Evolutionary conservation across 2,329 filamentous ascomycete genomes (phyloP).

Genomic region (Colletotrichum lentis): DNA sequence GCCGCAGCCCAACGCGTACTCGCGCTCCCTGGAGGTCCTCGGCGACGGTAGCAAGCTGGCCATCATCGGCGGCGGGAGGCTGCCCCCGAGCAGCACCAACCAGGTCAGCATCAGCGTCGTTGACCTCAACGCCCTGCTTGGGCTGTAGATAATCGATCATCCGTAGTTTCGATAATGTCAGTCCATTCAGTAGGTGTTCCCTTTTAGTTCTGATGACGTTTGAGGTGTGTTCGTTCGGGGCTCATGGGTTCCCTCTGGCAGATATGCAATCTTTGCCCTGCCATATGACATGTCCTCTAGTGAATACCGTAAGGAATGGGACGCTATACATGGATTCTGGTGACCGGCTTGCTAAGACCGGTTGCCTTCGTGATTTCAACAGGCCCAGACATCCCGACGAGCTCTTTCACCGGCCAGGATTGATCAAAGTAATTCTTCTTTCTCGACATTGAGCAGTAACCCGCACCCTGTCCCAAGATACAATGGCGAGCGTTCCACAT

Average conservation of each 20-base stretch:
- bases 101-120: slow-evolving; percentile 51
- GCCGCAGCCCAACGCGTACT: slow-evolving; percentile 51
- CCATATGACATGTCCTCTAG: too few species aligned
- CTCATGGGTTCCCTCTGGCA: not conserved
- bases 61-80: slow-evolving; percentile 55
- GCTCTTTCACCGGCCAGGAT: not conserved
- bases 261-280: too few species aligned
- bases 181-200: not conserved
- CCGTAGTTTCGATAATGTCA: not conserved
- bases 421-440: too few species aligned
- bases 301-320: too few species aligned
- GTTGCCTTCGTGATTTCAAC: not conserved
- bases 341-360: not conserved
- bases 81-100: slow-evolving; percentile 58
- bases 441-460: too few species aligned
- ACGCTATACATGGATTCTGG: too few species aligned
- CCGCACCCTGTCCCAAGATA: too few species aligned
- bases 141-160: slow-evolving; percentile 3
- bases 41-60: slow-evolving; percentile 47
- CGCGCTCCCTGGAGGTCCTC: slow-evolving; percentile 49
- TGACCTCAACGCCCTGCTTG: slow-evolving; percentile 40
- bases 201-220: too few species aligned
- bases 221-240: not conserved
- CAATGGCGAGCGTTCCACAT: not conserved
- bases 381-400: not conserved